Evolutionary conservation across 257 asterid species (phyloP).

Genomic region (Nicotiana tomentosiformis): DNA sequence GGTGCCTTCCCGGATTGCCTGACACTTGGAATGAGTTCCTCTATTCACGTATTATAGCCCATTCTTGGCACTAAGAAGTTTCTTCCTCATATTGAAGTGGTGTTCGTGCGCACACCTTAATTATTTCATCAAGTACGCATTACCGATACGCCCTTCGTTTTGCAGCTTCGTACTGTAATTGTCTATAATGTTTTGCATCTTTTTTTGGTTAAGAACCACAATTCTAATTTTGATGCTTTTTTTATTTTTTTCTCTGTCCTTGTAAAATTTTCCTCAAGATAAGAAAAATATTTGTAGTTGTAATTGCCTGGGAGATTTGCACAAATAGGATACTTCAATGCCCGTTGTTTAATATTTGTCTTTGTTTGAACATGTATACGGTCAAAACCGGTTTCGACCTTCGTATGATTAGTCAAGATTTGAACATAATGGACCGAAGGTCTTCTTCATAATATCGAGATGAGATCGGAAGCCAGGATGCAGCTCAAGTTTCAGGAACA

Average conservation of each 20-base stretch:
- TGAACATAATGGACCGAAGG: no score
- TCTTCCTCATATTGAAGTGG: not conserved
- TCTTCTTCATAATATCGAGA: no score
- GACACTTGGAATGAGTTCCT: conserved; percentile 72
- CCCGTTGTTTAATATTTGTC: no score
- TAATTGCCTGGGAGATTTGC: not conserved
- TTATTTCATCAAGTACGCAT: no score
- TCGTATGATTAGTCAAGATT: no score
- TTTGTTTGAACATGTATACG: no score
- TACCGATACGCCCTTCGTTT: not conserved
- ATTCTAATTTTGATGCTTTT: not conserved
- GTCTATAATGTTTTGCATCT: not conserved
- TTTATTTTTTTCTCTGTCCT: not conserved
- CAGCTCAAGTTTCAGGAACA: no score
- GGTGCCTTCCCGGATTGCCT: conserved; percentile 84
- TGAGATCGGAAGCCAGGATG: no score
- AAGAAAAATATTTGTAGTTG: not conserved
- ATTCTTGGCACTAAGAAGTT: conserved; percentile 13
- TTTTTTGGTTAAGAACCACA: not conserved
- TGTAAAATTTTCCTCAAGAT: not conserved
- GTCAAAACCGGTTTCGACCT: no score
- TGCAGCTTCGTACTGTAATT: not conserved
- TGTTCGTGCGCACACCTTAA: no score
- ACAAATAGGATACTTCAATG: no score
- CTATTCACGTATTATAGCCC: conserved; percentile 26